These are phyloP conservation scores for Arxiozyma bovina DNA, from an alignment of 1,139 yeast species.

Conservation along the genomic window DNA sequence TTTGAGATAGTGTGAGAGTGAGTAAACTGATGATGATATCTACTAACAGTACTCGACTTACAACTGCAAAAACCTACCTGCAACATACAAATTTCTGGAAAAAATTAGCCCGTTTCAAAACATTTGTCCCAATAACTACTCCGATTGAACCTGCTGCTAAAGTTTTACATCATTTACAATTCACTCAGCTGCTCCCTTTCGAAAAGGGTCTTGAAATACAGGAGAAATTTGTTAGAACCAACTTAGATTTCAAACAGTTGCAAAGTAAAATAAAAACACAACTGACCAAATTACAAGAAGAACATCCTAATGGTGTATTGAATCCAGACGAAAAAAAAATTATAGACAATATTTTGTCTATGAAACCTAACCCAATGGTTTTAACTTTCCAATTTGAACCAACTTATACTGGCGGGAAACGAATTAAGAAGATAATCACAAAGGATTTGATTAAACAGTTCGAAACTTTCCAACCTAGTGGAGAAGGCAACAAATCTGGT, in stretches of 20 bases:
- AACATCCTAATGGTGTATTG: slow-evolving; percentile 33
- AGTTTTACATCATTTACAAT: slow-evolving; percentile 53
- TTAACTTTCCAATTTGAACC: slow-evolving; percentile 76
- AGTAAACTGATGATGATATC: not conserved
- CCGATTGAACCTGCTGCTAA: slow-evolving; percentile 24
- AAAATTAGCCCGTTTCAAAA: not conserved
- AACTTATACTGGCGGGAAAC: slow-evolving; percentile 82
- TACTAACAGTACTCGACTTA: not conserved
- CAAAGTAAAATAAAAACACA: slow-evolving; percentile 41
- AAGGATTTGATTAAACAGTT: slow-evolving; percentile 29
- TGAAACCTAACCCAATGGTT: slow-evolving; percentile 56
- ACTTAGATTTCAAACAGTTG: slow-evolving; percentile 53
- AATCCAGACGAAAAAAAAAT: slow-evolving; percentile 42
- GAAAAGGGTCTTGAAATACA: slow-evolving; percentile 55
- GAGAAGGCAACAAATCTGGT: slow-evolving; percentile 31
- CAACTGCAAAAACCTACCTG: not conserved
- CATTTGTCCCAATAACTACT: not conserved
- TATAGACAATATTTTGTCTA: slow-evolving; percentile 37
- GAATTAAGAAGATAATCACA: slow-evolving; percentile 48
- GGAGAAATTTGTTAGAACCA: slow-evolving; percentile 49
- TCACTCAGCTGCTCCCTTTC: slow-evolving; percentile 45
- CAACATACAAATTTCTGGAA: not conserved
- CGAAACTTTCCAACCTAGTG: slow-evolving; percentile 21
- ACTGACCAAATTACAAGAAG: slow-evolving; percentile 35
- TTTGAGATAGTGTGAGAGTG: not conserved